Conservation (phyloP, 345 rosid species). For the Aurinia saxatilis region DNA sequence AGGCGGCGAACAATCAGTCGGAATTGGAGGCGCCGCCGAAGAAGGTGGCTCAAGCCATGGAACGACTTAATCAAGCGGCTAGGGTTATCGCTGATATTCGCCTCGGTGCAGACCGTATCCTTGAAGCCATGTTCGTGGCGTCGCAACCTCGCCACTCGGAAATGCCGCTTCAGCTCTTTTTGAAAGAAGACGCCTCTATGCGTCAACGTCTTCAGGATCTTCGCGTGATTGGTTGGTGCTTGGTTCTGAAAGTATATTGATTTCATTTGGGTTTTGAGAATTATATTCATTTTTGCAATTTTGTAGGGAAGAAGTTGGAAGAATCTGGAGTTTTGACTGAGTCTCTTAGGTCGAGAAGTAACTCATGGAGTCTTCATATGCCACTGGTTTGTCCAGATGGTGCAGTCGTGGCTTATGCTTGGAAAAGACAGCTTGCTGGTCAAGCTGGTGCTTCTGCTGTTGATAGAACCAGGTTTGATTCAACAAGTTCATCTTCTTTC, state of each 20-base stretch:
- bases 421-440: constrained; percentile 99
- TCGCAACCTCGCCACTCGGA: constrained; percentile 62
- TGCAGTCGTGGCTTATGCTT: constrained; percentile 92
- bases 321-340: constrained; percentile 86
- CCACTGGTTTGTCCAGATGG: constrained; percentile 97
- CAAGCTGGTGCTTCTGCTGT: constrained; percentile 99
- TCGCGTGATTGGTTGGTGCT: constrained; percentile 47
- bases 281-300: background rate
- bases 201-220: constrained; percentile 84
- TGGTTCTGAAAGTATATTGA: background rate
- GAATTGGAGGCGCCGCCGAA: constrained; percentile 82
- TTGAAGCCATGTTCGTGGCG: constrained; percentile 69
- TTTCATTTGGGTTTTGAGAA: background rate
- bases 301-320: constrained; percentile 68
- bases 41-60: constrained; percentile 94
- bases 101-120: constrained; percentile 87
- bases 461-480: constrained; percentile 67
- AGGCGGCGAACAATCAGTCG: constrained; percentile 23
- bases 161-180: constrained; percentile 52
- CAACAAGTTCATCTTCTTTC: no score
- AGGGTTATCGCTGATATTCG: constrained; percentile 83
- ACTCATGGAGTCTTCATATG: constrained; percentile 94
- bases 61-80: constrained; percentile 77
- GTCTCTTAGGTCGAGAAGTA: constrained; percentile 62
- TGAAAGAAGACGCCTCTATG: constrained; percentile 73